A percentile compares a stretch with the other conserved stretches of the same genome.
phyloP scores from a whole-genome alignment of 331 rosid species.

The Quercus lobata region DNA sequence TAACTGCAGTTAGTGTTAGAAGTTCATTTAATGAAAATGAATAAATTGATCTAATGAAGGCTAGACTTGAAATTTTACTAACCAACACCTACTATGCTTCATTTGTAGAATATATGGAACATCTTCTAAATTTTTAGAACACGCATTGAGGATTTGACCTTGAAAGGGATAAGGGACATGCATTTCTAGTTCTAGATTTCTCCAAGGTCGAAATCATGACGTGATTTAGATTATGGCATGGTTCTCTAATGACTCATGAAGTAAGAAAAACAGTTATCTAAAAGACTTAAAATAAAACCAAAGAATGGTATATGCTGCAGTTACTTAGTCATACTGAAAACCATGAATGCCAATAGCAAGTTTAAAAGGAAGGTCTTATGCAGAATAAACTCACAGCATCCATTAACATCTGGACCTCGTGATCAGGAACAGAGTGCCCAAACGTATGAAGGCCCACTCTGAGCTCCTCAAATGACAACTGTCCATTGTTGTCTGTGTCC shows the following conservation, averaged over 20 bases:
- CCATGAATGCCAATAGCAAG: neutral
- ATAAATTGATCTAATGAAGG: neutral
- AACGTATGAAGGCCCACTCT: slow-evolving; percentile 66
- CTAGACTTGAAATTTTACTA: neutral
- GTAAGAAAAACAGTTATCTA: neutral
- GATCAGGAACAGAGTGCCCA: slow-evolving; percentile 66
- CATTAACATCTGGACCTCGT: slow-evolving; percentile 67
- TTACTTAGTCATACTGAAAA: neutral
- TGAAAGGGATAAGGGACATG: neutral
- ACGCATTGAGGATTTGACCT: no score
- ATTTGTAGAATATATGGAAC: neutral
- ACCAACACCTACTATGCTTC: neutral
- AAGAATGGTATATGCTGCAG: neutral
- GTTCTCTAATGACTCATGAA: neutral
- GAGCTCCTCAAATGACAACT: slow-evolving; percentile 73
- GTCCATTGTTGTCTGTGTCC: slow-evolving; percentile 79
- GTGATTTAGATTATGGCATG: neutral
- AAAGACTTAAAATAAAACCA: neutral
- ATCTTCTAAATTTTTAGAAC: neutral
- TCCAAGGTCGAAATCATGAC: neutral
- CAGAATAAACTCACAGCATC: slow-evolving; percentile 66
- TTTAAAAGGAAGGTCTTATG: neutral
- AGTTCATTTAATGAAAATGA: neutral
- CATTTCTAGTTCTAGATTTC: neutral
- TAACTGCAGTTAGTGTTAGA: neutral